A percentile compares a stretch with the other conserved stretches of the same genome.
These are phyloP conservation scores for Pythium myriotylum DNA, from an alignment of 352 stramenopile species.

Conservation along the genomic window DNA sequence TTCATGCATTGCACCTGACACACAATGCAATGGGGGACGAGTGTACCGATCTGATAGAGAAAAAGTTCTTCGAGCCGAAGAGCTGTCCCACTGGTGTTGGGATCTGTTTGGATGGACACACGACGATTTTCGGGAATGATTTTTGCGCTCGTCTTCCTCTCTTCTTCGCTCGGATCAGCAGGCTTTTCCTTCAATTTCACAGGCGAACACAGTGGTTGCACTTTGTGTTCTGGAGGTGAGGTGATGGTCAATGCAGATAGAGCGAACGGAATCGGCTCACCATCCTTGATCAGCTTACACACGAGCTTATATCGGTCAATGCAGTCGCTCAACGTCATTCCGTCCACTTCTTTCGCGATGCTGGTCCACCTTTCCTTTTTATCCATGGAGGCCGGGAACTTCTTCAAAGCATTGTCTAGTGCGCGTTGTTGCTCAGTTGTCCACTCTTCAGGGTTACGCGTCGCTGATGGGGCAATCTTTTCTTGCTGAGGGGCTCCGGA, in stretches of 20 bases:
- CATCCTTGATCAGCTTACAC: slow-evolving; percentile 46
- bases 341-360: slow-evolving; percentile 68
- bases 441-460: slow-evolving; percentile 37
- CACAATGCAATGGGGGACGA: slow-evolving; percentile 61
- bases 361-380: slow-evolving; percentile 68
- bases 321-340: slow-evolving; percentile 76
- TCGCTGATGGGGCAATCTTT: background rate
- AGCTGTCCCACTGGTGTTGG: slow-evolving; percentile 49
- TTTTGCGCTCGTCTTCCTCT: slow-evolving; percentile 32
- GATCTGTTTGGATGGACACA: slow-evolving; percentile 57
- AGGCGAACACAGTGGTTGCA: background rate
- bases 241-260: background rate
- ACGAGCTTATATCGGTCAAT: slow-evolving; percentile 82
- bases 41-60: slow-evolving; percentile 76
- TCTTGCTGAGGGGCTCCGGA: background rate
- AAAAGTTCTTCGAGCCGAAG: slow-evolving; percentile 74
- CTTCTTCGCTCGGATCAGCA: slow-evolving; percentile 27
- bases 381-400: slow-evolving; percentile 72
- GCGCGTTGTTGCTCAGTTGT: slow-evolving; percentile 62
- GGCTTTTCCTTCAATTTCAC: background rate
- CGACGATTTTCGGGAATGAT: slow-evolving; percentile 57
- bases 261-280: slow-evolving; percentile 17
- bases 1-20: slow-evolving; percentile 74
- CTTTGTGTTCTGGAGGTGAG: background rate
- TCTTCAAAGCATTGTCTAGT: slow-evolving; percentile 70